Evolutionary conservation across 2,329 filamentous ascomycete species (phyloP).

Genomic region (Epichloe gansuensis): DNA sequence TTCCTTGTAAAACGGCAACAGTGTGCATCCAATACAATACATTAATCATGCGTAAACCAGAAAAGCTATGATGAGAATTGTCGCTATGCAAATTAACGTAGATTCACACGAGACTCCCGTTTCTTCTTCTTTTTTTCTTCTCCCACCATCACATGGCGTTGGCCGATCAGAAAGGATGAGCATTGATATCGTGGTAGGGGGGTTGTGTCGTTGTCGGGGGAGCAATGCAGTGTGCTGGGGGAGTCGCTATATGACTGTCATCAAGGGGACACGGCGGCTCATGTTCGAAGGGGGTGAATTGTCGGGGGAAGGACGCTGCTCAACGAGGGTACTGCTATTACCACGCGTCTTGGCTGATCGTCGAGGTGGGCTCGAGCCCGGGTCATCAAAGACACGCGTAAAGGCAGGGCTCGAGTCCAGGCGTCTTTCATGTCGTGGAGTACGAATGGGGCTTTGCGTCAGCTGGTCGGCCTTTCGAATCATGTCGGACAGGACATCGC

Average conservation of each 20-base stretch:
- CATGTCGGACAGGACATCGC: conserved; percentile 45
- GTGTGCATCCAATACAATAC: not conserved
- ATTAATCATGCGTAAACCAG: conserved; percentile 2
- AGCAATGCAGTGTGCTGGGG: not conserved
- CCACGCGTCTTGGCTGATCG: conserved; percentile 39
- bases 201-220: not conserved
- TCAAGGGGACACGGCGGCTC: conserved; percentile 45
- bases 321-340: conserved; percentile 35
- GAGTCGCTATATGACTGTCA: conserved; percentile 41
- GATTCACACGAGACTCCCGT: conserved; percentile 11
- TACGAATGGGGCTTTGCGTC: conserved; percentile 41
- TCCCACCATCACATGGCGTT: conserved; percentile 10
- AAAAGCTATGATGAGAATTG: conserved; percentile 15
- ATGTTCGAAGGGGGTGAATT: conserved; percentile 38
- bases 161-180: not conserved
- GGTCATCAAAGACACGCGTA: conserved; percentile 52
- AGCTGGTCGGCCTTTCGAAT: conserved; percentile 47
- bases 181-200: not conserved
- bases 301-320: conserved; percentile 35
- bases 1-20: not conserved
- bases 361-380: conserved; percentile 41
- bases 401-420: conserved; percentile 53
- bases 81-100: conserved; percentile 25
- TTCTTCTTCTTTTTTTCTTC: conserved; percentile 11
- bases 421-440: conserved; percentile 31